These are phyloP conservation scores for Phytophthora nicotianae DNA, from an alignment of 352 stramenopile species.

Conservation along the genomic window DNA sequence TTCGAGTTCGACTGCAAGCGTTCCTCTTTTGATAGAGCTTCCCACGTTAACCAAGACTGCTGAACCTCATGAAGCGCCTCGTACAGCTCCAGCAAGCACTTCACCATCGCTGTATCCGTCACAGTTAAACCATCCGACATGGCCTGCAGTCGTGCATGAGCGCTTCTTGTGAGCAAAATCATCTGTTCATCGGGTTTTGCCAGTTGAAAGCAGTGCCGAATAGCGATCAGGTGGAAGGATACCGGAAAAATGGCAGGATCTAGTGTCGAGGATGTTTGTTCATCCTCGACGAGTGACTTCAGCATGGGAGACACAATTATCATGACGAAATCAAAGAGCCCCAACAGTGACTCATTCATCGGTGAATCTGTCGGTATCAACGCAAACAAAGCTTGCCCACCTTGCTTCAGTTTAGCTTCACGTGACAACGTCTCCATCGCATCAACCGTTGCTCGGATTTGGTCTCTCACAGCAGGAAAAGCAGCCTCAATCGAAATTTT, in stretches of 20 bases:
- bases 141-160: slow-evolving; percentile 13
- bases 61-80: slow-evolving; percentile 28
- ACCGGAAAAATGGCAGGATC: slow-evolving; percentile 31
- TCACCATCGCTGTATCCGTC: slow-evolving; percentile 13
- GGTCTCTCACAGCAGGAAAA: slow-evolving; percentile 30
- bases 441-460: slow-evolving; percentile 51
- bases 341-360: slow-evolving; percentile 14
- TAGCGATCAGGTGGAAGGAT: slow-evolving; percentile 37
- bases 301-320: slow-evolving; percentile 40
- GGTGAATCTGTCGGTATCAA: slow-evolving; percentile 6
- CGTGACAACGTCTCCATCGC: slow-evolving; percentile 27
- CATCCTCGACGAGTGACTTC: slow-evolving; percentile 5
- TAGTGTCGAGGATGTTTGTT: neutral
- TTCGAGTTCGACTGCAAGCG: slow-evolving; percentile 6
- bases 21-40: slow-evolving; percentile 23
- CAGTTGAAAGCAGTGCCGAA: slow-evolving; percentile 39
- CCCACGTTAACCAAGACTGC: slow-evolving; percentile 20
- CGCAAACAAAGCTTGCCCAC: slow-evolving; percentile 2
- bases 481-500: slow-evolving; percentile 37
- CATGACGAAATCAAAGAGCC: slow-evolving; percentile 47
- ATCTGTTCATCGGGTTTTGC: slow-evolving; percentile 23
- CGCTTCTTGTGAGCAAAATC: slow-evolving; percentile 28
- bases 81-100: slow-evolving; percentile 38
- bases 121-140: neutral
- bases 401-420: slow-evolving; percentile 6